Conservation (phyloP, 495 filamentous ascomycete genomes). For the Glarea lozoyensis region DNA sequence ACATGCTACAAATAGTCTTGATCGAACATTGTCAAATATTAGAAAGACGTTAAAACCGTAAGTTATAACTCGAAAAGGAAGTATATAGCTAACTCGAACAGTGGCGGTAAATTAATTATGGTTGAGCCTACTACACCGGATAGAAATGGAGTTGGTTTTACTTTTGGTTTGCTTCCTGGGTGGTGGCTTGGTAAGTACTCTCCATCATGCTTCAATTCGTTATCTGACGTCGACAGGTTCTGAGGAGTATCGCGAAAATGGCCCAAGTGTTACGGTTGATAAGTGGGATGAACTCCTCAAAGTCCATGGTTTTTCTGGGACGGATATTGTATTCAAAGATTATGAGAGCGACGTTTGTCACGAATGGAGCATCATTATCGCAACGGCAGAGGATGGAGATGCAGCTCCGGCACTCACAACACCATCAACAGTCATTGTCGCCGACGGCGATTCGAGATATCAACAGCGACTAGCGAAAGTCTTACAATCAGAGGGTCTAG, state of each 20-base stretch:
- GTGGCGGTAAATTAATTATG: slow-evolving; percentile 9
- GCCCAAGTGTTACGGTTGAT: not conserved
- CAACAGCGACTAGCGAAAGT: not conserved
- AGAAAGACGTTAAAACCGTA: slow-evolving; percentile 25
- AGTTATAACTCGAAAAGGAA: not conserved
- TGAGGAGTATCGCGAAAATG: not conserved
- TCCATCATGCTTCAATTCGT: not conserved
- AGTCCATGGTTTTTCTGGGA: not conserved
- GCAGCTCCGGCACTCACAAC: not conserved
- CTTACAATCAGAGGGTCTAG: not conserved
- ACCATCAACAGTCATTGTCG: not conserved
- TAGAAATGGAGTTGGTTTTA: slow-evolving; percentile 25
- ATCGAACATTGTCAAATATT: slow-evolving; percentile 35
- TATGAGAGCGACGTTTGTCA: not conserved
- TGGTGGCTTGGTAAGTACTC: slow-evolving; percentile 37
- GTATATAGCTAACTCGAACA: not conserved
- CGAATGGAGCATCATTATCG: not conserved
- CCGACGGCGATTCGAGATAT: not conserved
- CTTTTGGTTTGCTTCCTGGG: slow-evolving; percentile 34
- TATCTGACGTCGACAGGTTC: not conserved
- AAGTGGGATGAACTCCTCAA: slow-evolving; percentile 1
- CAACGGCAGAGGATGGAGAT: not conserved
- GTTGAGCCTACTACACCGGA: slow-evolving; percentile 19
- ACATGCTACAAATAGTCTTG: slow-evolving; percentile 40
- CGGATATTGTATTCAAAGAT: not conserved